phyloP scores from a whole-genome alignment of 2,329 filamentous ascomycete species.

The Penicillium sclerotigenum region DNA sequence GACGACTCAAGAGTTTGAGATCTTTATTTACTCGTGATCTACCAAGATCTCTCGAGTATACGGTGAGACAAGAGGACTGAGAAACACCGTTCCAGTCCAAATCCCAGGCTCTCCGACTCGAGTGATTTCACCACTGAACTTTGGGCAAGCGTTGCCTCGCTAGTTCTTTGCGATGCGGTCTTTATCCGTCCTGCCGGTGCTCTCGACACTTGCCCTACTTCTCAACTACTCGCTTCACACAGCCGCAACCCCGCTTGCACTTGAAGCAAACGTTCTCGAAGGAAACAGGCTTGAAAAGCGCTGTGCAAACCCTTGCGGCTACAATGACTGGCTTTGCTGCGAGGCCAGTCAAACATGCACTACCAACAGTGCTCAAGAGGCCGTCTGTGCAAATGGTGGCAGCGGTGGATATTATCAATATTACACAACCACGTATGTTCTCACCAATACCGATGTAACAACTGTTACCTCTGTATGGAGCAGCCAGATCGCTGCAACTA shows the following conservation, averaged over 20 bases:
- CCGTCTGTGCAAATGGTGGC: conserved; percentile 43
- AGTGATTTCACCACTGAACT: not conserved
- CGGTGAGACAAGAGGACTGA: conserved; percentile 5
- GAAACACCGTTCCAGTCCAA: not conserved
- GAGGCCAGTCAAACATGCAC: conserved; percentile 45
- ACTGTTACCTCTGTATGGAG: conserved; percentile 57
- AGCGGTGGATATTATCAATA: conserved; percentile 47
- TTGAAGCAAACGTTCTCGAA: conserved; percentile 20
- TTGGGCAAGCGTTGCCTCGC: conserved; percentile 1
- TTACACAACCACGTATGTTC: conserved; percentile 56
- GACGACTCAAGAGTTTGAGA: conserved; percentile 4
- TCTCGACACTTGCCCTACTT: conserved; percentile 31
- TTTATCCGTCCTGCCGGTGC: conserved; percentile 22
- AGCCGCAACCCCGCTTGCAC: conserved; percentile 32
- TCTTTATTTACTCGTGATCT: conserved; percentile 8
- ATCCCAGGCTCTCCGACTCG: not conserved
- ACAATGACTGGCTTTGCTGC: conserved; percentile 52
- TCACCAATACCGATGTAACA: conserved; percentile 51
- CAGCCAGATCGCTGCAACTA: conserved; percentile 30
- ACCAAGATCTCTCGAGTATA: conserved; percentile 13
- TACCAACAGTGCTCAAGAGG: conserved; percentile 50
- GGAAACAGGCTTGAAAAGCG: conserved; percentile 29
- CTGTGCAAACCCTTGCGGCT: conserved; percentile 54
- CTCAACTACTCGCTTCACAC: conserved; percentile 19
- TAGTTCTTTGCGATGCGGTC: conserved; percentile 30